phyloP scores from a whole-genome alignment of 2,329 filamentous ascomycete species.

The Hypoxylon sp. region DNA sequence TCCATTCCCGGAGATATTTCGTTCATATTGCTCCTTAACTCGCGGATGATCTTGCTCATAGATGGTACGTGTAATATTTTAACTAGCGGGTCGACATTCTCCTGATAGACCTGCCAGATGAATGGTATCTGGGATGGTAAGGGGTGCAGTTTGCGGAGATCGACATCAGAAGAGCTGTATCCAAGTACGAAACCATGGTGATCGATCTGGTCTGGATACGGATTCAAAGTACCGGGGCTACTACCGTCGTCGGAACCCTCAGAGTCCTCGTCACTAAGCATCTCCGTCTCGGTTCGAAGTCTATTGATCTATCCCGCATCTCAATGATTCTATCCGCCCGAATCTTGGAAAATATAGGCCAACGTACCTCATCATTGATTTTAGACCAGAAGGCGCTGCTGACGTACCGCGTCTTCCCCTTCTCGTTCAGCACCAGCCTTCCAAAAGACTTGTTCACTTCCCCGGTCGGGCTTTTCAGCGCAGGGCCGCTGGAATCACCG shows the following conservation, averaged over 20 bases:
- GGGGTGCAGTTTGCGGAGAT: constrained; percentile 76
- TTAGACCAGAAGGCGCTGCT: constrained; percentile 84
- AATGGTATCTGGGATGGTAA: constrained; percentile 74
- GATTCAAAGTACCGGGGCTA: constrained; percentile 60
- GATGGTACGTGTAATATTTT: constrained; percentile 81
- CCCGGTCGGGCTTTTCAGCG: constrained; percentile 50
- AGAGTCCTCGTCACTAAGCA: constrained; percentile 67
- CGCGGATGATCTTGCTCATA: constrained; percentile 72
- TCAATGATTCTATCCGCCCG: not conserved
- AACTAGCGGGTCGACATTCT: constrained; percentile 80
- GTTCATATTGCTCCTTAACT: constrained; percentile 71
- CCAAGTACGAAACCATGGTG: constrained; percentile 82
- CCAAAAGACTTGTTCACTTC: constrained; percentile 71
- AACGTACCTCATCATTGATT: constrained; percentile 77
- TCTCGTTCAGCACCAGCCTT: constrained; percentile 77
- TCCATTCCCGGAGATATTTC: constrained; percentile 70
- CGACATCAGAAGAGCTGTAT: constrained; percentile 78
- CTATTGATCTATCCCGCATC: constrained; percentile 46
- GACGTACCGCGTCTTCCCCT: constrained; percentile 78
- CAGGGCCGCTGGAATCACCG: constrained; percentile 47
- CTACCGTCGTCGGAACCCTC: constrained; percentile 74
- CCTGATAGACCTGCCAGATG: constrained; percentile 79
- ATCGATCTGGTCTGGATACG: constrained; percentile 58
- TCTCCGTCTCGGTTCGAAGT: constrained; percentile 65
- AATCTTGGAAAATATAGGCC: not conserved